Evolutionary conservation across 2,329 filamentous ascomycete species (phyloP).

Genomic region (Pyrenochaeta sp.): DNA sequence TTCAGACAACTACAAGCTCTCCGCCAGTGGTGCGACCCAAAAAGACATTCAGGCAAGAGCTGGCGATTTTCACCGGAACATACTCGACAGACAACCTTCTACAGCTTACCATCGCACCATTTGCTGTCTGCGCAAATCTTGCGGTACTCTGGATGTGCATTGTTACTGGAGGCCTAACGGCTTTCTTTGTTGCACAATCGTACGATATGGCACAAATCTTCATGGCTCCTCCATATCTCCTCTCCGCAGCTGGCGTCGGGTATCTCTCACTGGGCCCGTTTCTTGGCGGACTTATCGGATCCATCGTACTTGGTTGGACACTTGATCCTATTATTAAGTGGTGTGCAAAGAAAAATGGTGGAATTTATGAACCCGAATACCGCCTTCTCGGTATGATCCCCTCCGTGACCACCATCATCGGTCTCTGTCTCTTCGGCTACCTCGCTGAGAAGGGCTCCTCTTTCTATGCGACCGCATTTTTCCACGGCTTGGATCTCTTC

Average conservation of each 20-base stretch:
- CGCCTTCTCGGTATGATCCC: constrained; percentile 51
- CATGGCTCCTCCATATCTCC: constrained; percentile 57
- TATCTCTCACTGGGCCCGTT: constrained; percentile 55
- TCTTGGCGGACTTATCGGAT: constrained; percentile 47
- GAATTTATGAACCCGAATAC: constrained; percentile 65
- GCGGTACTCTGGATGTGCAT: constrained; percentile 62
- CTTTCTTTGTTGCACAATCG: constrained; percentile 55
- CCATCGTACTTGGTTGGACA: constrained; percentile 25
- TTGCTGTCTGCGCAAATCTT: constrained; percentile 61
- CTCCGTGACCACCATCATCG: constrained; percentile 44
- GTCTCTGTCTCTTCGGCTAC: constrained; percentile 52
- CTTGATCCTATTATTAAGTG: constrained; percentile 52
- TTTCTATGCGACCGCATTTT: constrained; percentile 42
- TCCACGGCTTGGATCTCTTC: constrained; percentile 46
- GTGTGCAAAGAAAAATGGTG: constrained; percentile 59
- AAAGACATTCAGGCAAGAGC: constrained; percentile 48
- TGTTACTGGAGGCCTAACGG: constrained; percentile 54
- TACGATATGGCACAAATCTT: constrained; percentile 59
- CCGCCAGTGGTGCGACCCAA: constrained; percentile 29
- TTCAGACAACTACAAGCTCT: constrained; percentile 29
- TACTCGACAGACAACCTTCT: constrained; percentile 50
- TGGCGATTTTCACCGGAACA: constrained; percentile 52
- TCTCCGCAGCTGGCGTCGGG: constrained; percentile 53
- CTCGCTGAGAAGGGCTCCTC: constrained; percentile 31
- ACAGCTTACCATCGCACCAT: constrained; percentile 53